Conservation (phyloP, 805 yeast genomes). For the Schwanniomyces occidentalis region DNA sequence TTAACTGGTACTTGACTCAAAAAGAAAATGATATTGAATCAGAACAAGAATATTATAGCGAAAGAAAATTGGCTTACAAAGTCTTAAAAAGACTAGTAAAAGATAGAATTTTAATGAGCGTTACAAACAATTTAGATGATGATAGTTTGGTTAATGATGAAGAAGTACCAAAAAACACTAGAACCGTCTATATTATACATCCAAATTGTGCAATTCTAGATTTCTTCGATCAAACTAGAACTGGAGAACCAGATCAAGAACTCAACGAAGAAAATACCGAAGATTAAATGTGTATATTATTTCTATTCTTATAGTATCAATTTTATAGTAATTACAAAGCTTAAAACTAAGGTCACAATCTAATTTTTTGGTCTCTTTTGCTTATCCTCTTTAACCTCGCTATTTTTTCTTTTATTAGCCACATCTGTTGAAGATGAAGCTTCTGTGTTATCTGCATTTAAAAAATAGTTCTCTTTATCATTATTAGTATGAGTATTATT, state of each 20-base stretch:
- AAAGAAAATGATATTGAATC: constrained; percentile 69
- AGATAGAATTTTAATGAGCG: constrained; percentile 76
- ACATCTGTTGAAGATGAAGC: background rate
- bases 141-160: constrained; percentile 18
- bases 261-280: constrained; percentile 1
- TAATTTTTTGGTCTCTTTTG: background rate
- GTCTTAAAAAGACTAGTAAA: constrained; percentile 81
- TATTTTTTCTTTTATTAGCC: background rate
- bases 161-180: constrained; percentile 20
- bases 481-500: constrained; percentile 2
- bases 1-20: constrained; percentile 78
- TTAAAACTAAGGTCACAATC: background rate
- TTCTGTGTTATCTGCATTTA: constrained; percentile 1
- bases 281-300: too few species aligned
- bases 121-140: constrained; percentile 35
- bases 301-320: too few species aligned
- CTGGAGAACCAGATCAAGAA: constrained; percentile 13
- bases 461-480: constrained; percentile 7
- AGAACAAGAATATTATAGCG: constrained; percentile 70
- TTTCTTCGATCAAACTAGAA: constrained; percentile 46
- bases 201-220: constrained; percentile 85
- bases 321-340: background rate
- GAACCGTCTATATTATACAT: constrained; percentile 51
- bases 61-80: constrained; percentile 70
- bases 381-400: background rate